phyloP scores from a whole-genome alignment of 495 filamentous ascomycete genomes.

The Podospora sp. region DNA sequence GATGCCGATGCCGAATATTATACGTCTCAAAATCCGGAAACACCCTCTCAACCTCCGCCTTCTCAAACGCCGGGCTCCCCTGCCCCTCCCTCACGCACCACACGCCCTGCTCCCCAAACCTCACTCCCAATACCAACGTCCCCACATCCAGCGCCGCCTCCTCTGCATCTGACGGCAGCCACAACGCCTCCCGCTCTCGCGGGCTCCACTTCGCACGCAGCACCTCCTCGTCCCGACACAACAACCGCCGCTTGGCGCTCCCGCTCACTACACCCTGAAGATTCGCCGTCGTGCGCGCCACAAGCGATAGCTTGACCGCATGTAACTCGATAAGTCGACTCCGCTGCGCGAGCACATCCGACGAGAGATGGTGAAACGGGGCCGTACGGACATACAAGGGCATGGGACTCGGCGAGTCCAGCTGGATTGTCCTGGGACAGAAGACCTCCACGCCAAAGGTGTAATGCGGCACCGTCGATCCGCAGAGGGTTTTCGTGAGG shows the following conservation, averaged over 20 bases:
- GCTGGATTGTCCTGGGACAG: not conserved
- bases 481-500: not conserved
- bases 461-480: not conserved
- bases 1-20: conserved; percentile 1
- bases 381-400: conserved; percentile 1
- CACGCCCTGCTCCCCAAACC: conserved; percentile 8
- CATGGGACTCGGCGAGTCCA: not conserved
- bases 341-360: not conserved
- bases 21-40: conserved; percentile 13
- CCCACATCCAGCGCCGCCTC: conserved; percentile 11
- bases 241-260: not conserved
- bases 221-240: conserved; percentile 4
- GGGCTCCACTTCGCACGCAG: not conserved
- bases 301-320: not conserved
- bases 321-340: not conserved
- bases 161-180: conserved; percentile 9
- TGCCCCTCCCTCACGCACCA: not conserved
- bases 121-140: conserved; percentile 1
- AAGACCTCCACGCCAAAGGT: not conserved
- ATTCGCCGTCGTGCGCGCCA: not conserved
- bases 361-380: not conserved
- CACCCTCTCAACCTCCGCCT: conserved; percentile 1
- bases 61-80: not conserved
- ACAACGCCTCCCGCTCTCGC: not conserved
- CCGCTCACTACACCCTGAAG: not conserved